Percentiles rank a stretch among this genome's conserved stretches.
Evolutionary conservation across 768 basidiomycete species (phyloP).

Genomic region (Chlorophyllum brunneum): DNA sequence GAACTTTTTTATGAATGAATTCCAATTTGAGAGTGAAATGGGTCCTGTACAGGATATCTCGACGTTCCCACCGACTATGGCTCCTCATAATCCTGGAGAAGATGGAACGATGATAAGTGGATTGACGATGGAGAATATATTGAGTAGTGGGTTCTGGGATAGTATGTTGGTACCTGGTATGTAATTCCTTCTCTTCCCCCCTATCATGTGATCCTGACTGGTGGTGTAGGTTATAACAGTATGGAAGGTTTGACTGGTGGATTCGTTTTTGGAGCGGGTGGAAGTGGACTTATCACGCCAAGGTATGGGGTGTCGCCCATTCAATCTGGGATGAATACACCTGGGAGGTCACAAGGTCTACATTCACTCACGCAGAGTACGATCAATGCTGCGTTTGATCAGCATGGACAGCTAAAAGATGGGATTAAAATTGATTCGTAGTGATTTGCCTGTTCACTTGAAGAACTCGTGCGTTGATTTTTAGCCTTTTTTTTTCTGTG

Average conservation of each 20-base stretch:
- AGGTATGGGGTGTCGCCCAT: conserved; percentile 55
- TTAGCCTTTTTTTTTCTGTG: background rate
- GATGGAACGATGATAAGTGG: conserved; percentile 33
- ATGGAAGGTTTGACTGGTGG: conserved; percentile 84
- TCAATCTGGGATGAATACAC: conserved; percentile 54
- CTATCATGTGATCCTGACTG: background rate
- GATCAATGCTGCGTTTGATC: conserved; percentile 44
- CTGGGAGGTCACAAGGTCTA: conserved; percentile 24
- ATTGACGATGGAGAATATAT: conserved; percentile 79
- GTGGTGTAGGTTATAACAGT: conserved; percentile 63
- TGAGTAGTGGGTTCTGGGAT: conserved; percentile 83
- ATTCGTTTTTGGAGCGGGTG: conserved; percentile 81
- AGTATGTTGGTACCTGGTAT: conserved; percentile 81
- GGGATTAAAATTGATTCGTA: conserved; percentile 31
- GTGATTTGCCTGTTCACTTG: background rate
- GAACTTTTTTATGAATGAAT: conserved; percentile 40
- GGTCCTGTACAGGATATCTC: conserved; percentile 79
- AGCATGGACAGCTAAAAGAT: conserved; percentile 24
- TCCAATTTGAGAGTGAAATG: conserved; percentile 80
- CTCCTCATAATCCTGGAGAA: conserved; percentile 38
- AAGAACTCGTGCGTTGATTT: conserved; percentile 4
- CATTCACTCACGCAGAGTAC: conserved; percentile 38
- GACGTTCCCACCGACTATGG: conserved; percentile 88
- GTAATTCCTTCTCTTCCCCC: conserved; percentile 22
- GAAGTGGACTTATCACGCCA: conserved; percentile 81